Percentiles rank a stretch among this genome's conserved stretches.
Conservation (phyloP, 805 yeast genomes). For the Cyberlindnera veronae region DNA sequence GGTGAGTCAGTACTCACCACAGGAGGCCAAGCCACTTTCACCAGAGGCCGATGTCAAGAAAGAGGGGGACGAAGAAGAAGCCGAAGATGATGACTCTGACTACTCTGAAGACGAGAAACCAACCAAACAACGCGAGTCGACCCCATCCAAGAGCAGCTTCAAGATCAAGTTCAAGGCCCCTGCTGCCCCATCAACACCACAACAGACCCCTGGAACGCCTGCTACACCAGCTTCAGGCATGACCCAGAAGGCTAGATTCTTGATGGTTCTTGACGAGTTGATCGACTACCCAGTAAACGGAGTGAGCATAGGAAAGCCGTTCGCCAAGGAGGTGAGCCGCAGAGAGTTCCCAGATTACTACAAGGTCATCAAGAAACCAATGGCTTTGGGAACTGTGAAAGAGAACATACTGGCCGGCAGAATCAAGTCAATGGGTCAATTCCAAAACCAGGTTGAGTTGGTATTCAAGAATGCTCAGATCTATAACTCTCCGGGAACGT, state of each 20-base stretch:
- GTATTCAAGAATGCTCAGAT: conserved; percentile 77
- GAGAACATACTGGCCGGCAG: conserved; percentile 49
- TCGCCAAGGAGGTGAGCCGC: conserved; percentile 68
- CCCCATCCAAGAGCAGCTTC: conserved; percentile 16
- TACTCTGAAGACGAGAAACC: conserved; percentile 13
- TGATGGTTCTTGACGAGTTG: conserved; percentile 17
- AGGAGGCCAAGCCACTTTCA: background rate
- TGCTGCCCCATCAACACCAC: conserved; percentile 4
- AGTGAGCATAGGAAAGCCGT: conserved; percentile 57
- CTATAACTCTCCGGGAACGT: conserved; percentile 72
- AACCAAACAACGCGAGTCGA: conserved; percentile 9
- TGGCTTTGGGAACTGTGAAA: conserved; percentile 61
- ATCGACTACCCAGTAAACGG: conserved; percentile 27
- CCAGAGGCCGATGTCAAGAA: background rate
- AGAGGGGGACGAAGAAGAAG: conserved; percentile 1
- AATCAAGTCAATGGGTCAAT: conserved; percentile 53
- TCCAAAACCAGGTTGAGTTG: conserved; percentile 53
- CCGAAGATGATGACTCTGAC: conserved; percentile 26
- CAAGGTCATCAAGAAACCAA: conserved; percentile 66
- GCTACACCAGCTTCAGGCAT: conserved; percentile 4
- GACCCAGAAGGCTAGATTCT: conserved; percentile 19
- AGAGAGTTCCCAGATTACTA: conserved; percentile 79
- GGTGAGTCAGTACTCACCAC: conserved; percentile 31
- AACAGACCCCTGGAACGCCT: conserved; percentile 1
- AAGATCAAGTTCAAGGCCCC: conserved; percentile 11